Percentiles rank a stretch among this genome's conserved stretches.
Evolutionary conservation across 1,284 basidiomycete genomes (phyloP).

Genomic region (Bjerkandera adusta): DNA sequence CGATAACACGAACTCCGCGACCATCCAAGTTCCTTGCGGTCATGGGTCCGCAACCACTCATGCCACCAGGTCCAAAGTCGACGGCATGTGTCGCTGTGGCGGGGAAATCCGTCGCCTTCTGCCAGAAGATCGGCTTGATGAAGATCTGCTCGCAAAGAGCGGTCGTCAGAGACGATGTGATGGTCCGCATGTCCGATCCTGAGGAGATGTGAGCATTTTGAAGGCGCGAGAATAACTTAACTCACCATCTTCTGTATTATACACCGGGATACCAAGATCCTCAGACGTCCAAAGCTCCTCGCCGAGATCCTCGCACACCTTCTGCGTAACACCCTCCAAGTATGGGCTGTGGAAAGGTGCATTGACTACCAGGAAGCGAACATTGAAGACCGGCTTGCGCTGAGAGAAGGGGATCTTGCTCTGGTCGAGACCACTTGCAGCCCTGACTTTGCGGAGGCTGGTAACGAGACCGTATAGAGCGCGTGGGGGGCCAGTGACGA

Average conservation of each 20-base stretch:
- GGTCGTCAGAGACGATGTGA: constrained; percentile 67
- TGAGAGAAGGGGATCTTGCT: constrained; percentile 93
- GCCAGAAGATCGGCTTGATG: constrained; percentile 90
- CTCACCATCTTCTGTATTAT: constrained; percentile 89
- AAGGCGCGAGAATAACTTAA: constrained; percentile 17
- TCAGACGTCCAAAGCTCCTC: constrained; percentile 80
- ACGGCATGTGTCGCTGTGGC: constrained; percentile 89
- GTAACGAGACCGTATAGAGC: constrained; percentile 94
- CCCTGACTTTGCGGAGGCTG: constrained; percentile 86
- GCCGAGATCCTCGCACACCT: constrained; percentile 73
- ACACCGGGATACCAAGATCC: constrained; percentile 84
- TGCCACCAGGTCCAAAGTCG: constrained; percentile 95
- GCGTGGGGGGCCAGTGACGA: constrained; percentile 91
- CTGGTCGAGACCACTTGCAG: constrained; percentile 87
- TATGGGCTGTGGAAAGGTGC: constrained; percentile 96
- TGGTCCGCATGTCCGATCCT: constrained; percentile 82
- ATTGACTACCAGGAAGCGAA: constrained; percentile 91
- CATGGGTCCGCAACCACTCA: constrained; percentile 90
- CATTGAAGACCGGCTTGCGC: constrained; percentile 91
- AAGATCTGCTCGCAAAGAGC: constrained; percentile 94
- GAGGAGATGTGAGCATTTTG: constrained; percentile 16
- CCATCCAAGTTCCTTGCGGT: constrained; percentile 92
- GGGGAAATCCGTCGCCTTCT: constrained; percentile 86
- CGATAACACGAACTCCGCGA: constrained; percentile 86
- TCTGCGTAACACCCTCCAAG: constrained; percentile 75